These are phyloP conservation scores for Sclerotinia minor DNA, from an alignment of 2,329 filamentous ascomycete genomes.

Conservation along the genomic window DNA sequence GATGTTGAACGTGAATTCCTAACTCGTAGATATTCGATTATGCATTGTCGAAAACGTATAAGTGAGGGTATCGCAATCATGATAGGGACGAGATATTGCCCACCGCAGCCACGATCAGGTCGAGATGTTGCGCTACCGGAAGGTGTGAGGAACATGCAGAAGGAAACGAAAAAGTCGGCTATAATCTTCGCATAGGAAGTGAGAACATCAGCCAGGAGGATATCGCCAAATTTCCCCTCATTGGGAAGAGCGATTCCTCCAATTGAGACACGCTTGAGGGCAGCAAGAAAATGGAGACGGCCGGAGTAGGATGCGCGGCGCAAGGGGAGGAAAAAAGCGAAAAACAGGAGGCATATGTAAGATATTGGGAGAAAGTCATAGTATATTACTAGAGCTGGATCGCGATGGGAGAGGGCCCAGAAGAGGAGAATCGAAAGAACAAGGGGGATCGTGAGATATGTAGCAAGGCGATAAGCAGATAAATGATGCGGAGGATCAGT, in stretches of 20 bases:
- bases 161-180: conserved; percentile 81
- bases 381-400: conserved; percentile 66
- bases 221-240: conserved; percentile 93
- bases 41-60: conserved; percentile 87
- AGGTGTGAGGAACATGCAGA: conserved; percentile 85
- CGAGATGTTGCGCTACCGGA: conserved; percentile 73
- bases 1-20: conserved; percentile 47
- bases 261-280: conserved; percentile 73
- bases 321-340: conserved; percentile 72
- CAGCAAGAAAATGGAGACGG: conserved; percentile 72
- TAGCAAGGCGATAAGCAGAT: conserved; percentile 83
- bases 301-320: conserved; percentile 68
- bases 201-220: conserved; percentile 87
- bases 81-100: conserved; percentile 75
- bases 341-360: conserved; percentile 71
- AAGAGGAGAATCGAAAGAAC: conserved; percentile 73
- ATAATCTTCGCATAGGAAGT: conserved; percentile 94
- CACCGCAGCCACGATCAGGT: conserved; percentile 81
- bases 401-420: conserved; percentile 76
- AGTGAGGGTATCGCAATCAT: conserved; percentile 80
- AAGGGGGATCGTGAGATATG: conserved; percentile 71
- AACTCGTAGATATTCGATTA: conserved; percentile 82
- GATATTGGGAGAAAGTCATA: conserved; percentile 86
- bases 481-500: conserved; percentile 73
- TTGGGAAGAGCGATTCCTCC: conserved; percentile 83